Evolutionary conservation across 176 grass and related monocot genomes (phyloP), one percentile per base, ranked within the genome.

Genomic region (Hyparrhenia diplandra): DNA sequence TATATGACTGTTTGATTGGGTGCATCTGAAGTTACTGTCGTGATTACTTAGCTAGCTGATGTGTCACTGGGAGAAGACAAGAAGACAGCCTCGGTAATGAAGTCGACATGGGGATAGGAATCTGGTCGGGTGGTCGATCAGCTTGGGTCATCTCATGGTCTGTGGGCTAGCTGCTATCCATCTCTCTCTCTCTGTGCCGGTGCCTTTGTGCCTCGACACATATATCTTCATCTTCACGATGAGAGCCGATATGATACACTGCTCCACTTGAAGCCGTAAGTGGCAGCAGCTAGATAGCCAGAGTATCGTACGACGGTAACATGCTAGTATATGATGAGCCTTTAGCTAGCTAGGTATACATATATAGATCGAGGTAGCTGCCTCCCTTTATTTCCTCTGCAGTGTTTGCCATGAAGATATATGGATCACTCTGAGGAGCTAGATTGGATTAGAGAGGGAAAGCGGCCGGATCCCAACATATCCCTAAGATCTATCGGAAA

Each of bases 101-200:
- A 60, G n/a, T 74, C 69, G 87, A 85, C 76, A 69, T 42, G 0
- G 36, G 72, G 36, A 67, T 73, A 40, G 68, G 73, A 78, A 85
- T 89, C 88, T 67, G 87, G 88, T 85, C 87, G 87, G 73, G 66
- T 14, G 83, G 78, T 81, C 79, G 88, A 82, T 43, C n/a, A 62
- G n/a, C 77, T 85, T 89, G 45, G 36, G 87, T 89, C 78, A 72
- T 46, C 10, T 89, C 87, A 34, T 77, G 72, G n/a, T 89, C 64
- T 40, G 8, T 18, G 61, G 13, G 66, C 1, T 0, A 6, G 21
- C 24, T 28, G 28, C 34, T 66, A 43, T 32, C 41, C 31, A 4
- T 32, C 31, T n/a, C 34, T 17, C 20, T 8, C 37, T 51, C 43
- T 41, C 59, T 14, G 27, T 63, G 27, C 23, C 24, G n/a, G n/a